phyloP scores from a whole-genome alignment of 1,284 basidiomycete species.

The Gastroboletus turbinatus region DNA sequence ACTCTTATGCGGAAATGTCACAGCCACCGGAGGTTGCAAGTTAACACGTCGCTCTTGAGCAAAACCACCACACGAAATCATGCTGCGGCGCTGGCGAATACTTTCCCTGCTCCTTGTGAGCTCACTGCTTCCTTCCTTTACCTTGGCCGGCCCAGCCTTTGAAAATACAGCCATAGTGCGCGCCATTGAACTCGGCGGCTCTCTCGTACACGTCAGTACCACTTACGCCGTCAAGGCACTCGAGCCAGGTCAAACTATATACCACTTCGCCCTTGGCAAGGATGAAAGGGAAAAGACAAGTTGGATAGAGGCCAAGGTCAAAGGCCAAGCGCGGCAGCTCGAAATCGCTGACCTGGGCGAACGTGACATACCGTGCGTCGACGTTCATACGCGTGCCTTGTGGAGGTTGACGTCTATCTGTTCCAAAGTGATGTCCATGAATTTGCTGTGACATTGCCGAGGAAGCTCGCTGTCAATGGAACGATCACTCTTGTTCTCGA shows the following conservation, averaged over 20 bases:
- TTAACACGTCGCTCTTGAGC: conserved; percentile 21
- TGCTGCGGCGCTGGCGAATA: conserved; percentile 44
- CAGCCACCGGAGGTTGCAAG: conserved; percentile 8
- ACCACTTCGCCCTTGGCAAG: conserved; percentile 69
- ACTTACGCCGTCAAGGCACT: conserved; percentile 82
- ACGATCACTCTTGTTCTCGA: conserved; percentile 76
- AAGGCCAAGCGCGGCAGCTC: conserved; percentile 64
- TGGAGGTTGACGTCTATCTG: conserved; percentile 8
- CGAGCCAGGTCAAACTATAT: conserved; percentile 58
- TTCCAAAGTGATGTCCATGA: conserved; percentile 39
- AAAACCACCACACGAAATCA: conserved; percentile 26
- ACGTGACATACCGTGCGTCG: conserved; percentile 50
- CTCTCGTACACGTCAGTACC: conserved; percentile 82
- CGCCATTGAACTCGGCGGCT: conserved; percentile 84
- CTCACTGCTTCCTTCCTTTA: conserved; percentile 32
- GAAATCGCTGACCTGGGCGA: conserved; percentile 51
- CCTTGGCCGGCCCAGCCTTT: conserved; percentile 53
- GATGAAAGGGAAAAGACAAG: conserved; percentile 68
- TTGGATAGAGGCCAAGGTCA: conserved; percentile 78
- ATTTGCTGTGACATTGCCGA: conserved; percentile 49
- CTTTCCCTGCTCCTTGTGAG: conserved; percentile 40
- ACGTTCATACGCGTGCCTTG: neutral
- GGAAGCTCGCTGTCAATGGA: conserved; percentile 49
- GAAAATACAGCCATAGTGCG: conserved; percentile 87
- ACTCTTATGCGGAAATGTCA: conserved; percentile 10